Evolutionary conservation across 2,329 filamentous ascomycete genomes (phyloP).

Genomic region (Juglanconis oblonga): DNA sequence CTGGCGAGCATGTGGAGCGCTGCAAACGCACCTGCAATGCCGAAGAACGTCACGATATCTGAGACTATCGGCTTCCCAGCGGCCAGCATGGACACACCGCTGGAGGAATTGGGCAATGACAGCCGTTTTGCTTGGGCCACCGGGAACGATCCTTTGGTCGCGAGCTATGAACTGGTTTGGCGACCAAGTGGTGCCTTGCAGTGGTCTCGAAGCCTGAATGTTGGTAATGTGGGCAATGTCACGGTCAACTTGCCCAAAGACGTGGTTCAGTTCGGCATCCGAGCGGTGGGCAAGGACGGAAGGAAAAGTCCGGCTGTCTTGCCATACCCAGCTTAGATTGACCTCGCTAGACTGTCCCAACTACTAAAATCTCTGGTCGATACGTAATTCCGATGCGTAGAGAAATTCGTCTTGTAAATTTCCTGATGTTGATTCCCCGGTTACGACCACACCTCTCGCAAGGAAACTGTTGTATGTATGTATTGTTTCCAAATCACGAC

Average conservation of each 20-base stretch:
- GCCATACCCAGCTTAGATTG: constrained; percentile 17
- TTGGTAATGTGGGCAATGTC: constrained; percentile 43
- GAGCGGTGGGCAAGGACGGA: constrained; percentile 48
- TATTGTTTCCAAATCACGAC: background rate
- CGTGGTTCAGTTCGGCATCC: constrained; percentile 55
- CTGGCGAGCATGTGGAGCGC: constrained; percentile 52
- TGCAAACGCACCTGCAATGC: constrained; percentile 48
- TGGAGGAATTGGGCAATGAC: constrained; percentile 41
- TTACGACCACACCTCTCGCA: too few species aligned
- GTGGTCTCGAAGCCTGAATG: constrained; percentile 47
- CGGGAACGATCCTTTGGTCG: constrained; percentile 29
- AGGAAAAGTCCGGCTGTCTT: constrained; percentile 36
- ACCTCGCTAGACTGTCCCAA: too few species aligned
- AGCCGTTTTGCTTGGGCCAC: constrained; percentile 48
- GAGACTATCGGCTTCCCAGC: constrained; percentile 12
- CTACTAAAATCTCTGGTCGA: background rate
- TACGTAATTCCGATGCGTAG: background rate
- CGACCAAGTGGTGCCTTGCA: constrained; percentile 46
- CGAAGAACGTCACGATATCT: constrained; percentile 41
- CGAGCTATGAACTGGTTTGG: constrained; percentile 56
- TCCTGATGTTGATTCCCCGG: too few species aligned
- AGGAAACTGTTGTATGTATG: too few species aligned
- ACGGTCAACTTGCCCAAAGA: constrained; percentile 53
- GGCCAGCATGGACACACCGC: constrained; percentile 33
- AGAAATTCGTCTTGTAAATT: too few species aligned